Base-by-base conservation (phyloP, 768 basidiomycete genomes). In the Daedaleopsis sinensis region DNA sequence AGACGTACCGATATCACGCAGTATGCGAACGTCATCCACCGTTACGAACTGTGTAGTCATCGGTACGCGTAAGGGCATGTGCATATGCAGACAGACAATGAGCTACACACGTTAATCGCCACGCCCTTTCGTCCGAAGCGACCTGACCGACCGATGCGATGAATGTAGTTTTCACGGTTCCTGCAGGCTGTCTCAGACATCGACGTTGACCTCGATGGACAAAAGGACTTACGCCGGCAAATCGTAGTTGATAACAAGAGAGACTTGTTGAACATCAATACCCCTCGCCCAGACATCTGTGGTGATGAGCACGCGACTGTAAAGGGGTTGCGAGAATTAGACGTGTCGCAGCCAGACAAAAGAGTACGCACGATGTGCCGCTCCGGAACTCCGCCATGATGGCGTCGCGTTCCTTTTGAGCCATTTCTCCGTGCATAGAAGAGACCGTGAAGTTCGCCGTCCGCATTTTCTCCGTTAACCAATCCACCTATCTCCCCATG, bases 81-180 rank as follows among this genome's bases (percentile, higher is more conserved):
- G 7, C 27, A 32, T 32, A 21, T 24, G 42, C 8, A 23, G 53
- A 53, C 32, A 42, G 24, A 38, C 36, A 2, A 44, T 32, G 27
- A 23, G 36, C 37, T 36, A 78, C 89, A 46, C 71, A 97, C 96
- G 78, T 98, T 99, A 79, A 99, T 98, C 47, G 97, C 97, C 62
- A 98, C 97, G 83, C 96, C 97, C 79, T 99, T 99, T 69, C 97
- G 84, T 68, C 97, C 97, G 79, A 98, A 98, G 61, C 97, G 94
- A 72, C 97, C 97, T 60, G 96, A 97, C 64, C 97, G 94, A 76
- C 97, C 97, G 73, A 98, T 98, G 72, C 97, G 93, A 81, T 99
- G 97, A 68, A 99, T 98, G 80, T 99, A 99, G 77, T 99, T 98
- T 85, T 98, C 96, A 83, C 93, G 93, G 74, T 94, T 94, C 66